Conservation (phyloP, 345 rosid species). For the Turnera subulata region DNA sequence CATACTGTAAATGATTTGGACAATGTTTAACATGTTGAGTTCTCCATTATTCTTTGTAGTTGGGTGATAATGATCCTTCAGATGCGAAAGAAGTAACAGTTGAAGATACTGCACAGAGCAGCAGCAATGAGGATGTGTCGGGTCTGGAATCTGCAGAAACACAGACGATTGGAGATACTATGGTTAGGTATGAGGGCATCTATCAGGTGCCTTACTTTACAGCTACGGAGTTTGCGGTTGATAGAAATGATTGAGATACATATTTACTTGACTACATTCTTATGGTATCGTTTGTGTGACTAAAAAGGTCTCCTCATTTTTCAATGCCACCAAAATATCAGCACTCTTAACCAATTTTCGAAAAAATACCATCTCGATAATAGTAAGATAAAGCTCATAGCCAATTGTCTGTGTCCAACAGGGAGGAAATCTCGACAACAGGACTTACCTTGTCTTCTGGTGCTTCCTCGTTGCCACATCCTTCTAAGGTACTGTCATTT, state of each 20-base stretch:
- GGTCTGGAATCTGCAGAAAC: constrained; percentile 16
- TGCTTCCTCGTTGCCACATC: constrained; percentile 48
- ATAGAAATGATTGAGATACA: no score
- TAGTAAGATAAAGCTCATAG: no score
- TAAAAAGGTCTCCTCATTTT: background rate
- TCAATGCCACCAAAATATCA: background rate
- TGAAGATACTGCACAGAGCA: constrained; percentile 18
- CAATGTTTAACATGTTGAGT: background rate
- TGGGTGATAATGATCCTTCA: constrained; percentile 17
- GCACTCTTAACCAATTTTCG: no score
- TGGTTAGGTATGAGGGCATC: constrained; percentile 32
- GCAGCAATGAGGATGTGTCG: constrained; percentile 13
- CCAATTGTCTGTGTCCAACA: constrained; percentile 18
- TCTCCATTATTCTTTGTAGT: constrained; percentile 19
- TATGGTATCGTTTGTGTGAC: no score
- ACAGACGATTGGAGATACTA: constrained; percentile 14
- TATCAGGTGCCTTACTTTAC: constrained; percentile 4
- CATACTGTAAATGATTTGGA: no score
- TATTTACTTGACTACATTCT: no score
- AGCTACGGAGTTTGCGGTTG: no score
- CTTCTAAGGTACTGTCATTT: constrained; percentile 46
- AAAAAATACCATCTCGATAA: no score
- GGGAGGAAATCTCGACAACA: constrained; percentile 40
- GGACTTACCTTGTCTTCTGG: constrained; percentile 53
- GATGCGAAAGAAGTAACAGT: constrained; percentile 18